phyloP scores from a whole-genome alignment of 1,284 basidiomycete species.

The Cutaneotrichosporon sp. region DNA sequence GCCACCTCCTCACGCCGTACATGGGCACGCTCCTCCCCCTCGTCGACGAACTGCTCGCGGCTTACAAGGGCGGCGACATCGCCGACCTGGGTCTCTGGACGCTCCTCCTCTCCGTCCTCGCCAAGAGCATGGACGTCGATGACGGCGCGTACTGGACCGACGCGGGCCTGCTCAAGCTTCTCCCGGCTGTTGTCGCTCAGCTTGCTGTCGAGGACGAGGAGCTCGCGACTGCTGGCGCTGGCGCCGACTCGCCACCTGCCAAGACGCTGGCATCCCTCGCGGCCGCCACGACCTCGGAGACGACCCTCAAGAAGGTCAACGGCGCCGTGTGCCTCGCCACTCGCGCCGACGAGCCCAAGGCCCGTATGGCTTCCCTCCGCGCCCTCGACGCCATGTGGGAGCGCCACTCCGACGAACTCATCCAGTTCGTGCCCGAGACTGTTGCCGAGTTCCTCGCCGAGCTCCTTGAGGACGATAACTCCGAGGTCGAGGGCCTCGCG shows the following conservation, averaged over 20 bases:
- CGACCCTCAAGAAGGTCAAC: constrained; percentile 76
- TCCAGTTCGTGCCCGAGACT: constrained; percentile 59
- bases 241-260: constrained; percentile 30
- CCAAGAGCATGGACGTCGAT: constrained; percentile 73
- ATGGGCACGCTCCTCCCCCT: constrained; percentile 74
- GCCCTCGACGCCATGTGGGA: constrained; percentile 75
- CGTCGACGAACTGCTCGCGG: constrained; percentile 65
- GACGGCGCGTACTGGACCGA: constrained; percentile 90
- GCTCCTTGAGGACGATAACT: constrained; percentile 57
- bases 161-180: constrained; percentile 67
- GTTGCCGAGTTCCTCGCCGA: constrained; percentile 58
- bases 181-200: constrained; percentile 66
- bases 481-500: constrained; percentile 52
- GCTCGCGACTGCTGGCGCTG: constrained; percentile 18
- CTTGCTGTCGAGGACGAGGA: constrained; percentile 58
- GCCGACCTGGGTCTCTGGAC: constrained; percentile 62
- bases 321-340: constrained; percentile 82
- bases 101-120: constrained; percentile 65
- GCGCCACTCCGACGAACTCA: constrained; percentile 61
- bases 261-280: constrained; percentile 61
- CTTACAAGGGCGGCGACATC: constrained; percentile 52
- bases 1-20: constrained; percentile 88
- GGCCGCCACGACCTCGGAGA: constrained; percentile 61
- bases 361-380: constrained; percentile 69
- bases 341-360: constrained; percentile 69